These are phyloP conservation scores for Fusarium clavum DNA, from an alignment of 2,329 filamentous ascomycete genomes.

Conservation along the genomic window DNA sequence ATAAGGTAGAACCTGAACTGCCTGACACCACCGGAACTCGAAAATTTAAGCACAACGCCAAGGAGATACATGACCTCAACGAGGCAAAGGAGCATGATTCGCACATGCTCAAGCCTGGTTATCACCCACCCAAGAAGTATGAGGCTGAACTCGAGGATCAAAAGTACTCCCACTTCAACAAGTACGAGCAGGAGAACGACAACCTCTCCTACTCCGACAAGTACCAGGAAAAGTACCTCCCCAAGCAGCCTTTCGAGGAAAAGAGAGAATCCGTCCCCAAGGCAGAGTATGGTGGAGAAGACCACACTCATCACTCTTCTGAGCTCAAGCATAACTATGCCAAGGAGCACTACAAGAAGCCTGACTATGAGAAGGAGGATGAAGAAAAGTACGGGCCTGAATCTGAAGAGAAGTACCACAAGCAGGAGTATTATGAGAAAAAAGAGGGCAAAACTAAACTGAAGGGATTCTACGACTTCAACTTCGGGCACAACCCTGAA, in stretches of 20 bases:
- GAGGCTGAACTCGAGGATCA: background rate
- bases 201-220: background rate
- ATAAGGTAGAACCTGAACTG: background rate
- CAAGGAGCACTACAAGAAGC: background rate
- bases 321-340: background rate
- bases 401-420: background rate
- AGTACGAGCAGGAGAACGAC: background rate
- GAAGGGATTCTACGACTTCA: background rate
- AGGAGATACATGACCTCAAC: background rate
- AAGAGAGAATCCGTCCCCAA: background rate
- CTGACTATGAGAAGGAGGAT: background rate
- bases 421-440: background rate
- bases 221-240: background rate
- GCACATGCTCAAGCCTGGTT: background rate
- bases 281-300: background rate
- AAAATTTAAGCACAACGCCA: background rate
- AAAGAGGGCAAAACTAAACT: background rate
- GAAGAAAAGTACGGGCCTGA: background rate
- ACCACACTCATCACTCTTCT: background rate
- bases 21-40: background rate
- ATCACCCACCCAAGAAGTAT: background rate
- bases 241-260: background rate
- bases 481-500: background rate
- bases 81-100: background rate
- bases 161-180: background rate